A percentile compares a stretch with the other conserved stretches of the same genome.
phyloP scores from a whole-genome alignment of 2,329 filamentous ascomycete genomes.

The Pseudonectria buxi region DNA sequence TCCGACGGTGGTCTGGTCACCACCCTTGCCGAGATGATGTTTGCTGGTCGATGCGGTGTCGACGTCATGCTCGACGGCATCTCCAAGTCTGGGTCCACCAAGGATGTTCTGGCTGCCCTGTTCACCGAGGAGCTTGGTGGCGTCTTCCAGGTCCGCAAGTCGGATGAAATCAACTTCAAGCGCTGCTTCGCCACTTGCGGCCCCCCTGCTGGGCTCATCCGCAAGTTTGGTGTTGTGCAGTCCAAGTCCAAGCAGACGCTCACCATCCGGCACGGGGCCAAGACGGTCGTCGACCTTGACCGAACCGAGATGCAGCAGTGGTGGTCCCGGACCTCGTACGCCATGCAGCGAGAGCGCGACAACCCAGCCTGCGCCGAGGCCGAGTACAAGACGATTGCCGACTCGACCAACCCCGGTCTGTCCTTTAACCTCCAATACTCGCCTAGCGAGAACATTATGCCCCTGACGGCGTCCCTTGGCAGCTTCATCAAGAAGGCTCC shows the following conservation, averaged over 20 bases:
- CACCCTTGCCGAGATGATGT: constrained; percentile 94
- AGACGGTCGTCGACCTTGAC: constrained; percentile 60
- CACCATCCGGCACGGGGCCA: constrained; percentile 64
- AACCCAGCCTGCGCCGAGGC: constrained; percentile 80
- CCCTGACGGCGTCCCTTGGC: constrained; percentile 42
- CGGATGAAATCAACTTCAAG: constrained; percentile 77
- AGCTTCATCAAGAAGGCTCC: constrained; percentile 53
- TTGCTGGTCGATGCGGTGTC: constrained; percentile 83
- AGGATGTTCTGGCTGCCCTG: constrained; percentile 65
- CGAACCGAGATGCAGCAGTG: constrained; percentile 73
- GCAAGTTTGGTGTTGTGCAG: constrained; percentile 74
- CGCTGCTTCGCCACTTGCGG: constrained; percentile 88
- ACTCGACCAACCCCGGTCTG: constrained; percentile 74
- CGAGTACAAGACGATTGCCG: constrained; percentile 69
- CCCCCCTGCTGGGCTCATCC: constrained; percentile 72
- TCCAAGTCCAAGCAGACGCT: constrained; percentile 66
- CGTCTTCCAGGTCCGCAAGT: constrained; percentile 87
- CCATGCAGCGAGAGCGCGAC: constrained; percentile 86
- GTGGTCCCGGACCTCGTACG: constrained; percentile 83
- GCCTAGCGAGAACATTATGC: constrained; percentile 69
- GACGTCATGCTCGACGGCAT: constrained; percentile 77
- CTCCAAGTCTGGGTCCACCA: constrained; percentile 52
- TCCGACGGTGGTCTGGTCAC: constrained; percentile 91
- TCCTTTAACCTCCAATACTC: constrained; percentile 77
- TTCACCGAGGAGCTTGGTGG: constrained; percentile 97